Base-by-base conservation (phyloP, 306 rosid species). In the Rubus parviflorus region DNA sequence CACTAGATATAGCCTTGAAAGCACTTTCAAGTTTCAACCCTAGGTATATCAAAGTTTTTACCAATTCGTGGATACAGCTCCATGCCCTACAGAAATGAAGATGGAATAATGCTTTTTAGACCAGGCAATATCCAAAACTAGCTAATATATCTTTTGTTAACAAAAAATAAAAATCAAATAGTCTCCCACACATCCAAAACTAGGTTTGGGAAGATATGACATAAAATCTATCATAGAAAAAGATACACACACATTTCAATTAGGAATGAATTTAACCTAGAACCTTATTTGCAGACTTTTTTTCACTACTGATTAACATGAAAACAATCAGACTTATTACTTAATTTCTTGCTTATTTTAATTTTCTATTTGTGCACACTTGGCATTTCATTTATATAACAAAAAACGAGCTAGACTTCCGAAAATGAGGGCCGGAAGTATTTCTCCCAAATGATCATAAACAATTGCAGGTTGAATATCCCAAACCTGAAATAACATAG, bases 11-110 rank as follows among this genome's bases (percentile, higher is more conserved):
- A n/a, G n/a, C n/a, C n/a, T n/a, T n/a, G n/a, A n/a, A n/a, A n/a
- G n/a, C n/a, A n/a, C n/a, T n/a, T n/a, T n/a, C n/a, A n/a, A n/a
- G n/a, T n/a, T n/a, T n/a, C n/a, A n/a, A n/a, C n/a, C n/a, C n/a
- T 92, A 95, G 72, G 99, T 95, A 95, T 92, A 77, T 95, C 99
- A 85, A 95, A 92, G 81, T 85, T 20, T 80, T 92, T 83, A 48
- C 99, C 99, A 62, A 95, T 92, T 85, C 99, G 96, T 19, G 99
- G 99, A 85, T 95, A 92, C 75, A 95, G 88, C 85, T 95, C 99
- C 99, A 95, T 89, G 37, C 99, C 99, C 99, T 95, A 89, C 79
- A 85, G 83, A 73, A 68, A 79, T 17, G 45, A 43, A 81, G 62
- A 41, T 67, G 42, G 20, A 74, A 61, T 52, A 76, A n/a, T 74